A percentile compares a stretch with the other conserved stretches of the same genome.
phyloP scores from a whole-genome alignment of 805 yeast species.

The Candida morakotiae region DNA sequence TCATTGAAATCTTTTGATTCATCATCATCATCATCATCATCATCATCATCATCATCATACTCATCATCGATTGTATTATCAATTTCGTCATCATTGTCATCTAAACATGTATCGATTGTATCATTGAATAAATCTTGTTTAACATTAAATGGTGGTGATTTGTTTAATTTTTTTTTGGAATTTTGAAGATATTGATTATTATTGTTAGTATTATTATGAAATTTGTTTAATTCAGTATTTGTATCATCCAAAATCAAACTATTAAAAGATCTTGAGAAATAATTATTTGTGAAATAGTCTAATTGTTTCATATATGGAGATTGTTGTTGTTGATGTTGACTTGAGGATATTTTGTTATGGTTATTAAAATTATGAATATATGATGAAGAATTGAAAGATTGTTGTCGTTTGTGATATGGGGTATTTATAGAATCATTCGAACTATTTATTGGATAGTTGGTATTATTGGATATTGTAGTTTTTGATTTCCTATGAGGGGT shows the following conservation, averaged over 20 bases:
- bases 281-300: slow-evolving; percentile 36
- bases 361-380: no score
- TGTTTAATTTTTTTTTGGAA: slow-evolving; percentile 24
- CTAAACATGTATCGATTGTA: slow-evolving; percentile 18
- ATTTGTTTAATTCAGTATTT: slow-evolving; percentile 26
- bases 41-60: slow-evolving; percentile 11
- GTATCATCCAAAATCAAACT: slow-evolving; percentile 36
- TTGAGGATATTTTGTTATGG: background rate
- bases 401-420: slow-evolving; percentile 1
- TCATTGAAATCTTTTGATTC: slow-evolving; percentile 9
- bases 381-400: slow-evolving; percentile 1
- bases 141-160: slow-evolving; percentile 40
- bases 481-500: background rate
- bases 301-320: slow-evolving; percentile 8
- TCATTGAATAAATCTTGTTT: slow-evolving; percentile 25
- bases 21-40: slow-evolving; percentile 9
- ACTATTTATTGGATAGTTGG: background rate
- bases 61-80: slow-evolving; percentile 8
- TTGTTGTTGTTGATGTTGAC: background rate
- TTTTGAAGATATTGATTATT: background rate
- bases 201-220: no score
- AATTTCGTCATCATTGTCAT: slow-evolving; percentile 7
- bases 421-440: slow-evolving; percentile 1
- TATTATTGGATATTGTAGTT: background rate
- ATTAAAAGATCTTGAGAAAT: slow-evolving; percentile 40